Evolutionary conservation across 345 rosid species (phyloP).

Genomic region (Eucalyptus marginata): DNA sequence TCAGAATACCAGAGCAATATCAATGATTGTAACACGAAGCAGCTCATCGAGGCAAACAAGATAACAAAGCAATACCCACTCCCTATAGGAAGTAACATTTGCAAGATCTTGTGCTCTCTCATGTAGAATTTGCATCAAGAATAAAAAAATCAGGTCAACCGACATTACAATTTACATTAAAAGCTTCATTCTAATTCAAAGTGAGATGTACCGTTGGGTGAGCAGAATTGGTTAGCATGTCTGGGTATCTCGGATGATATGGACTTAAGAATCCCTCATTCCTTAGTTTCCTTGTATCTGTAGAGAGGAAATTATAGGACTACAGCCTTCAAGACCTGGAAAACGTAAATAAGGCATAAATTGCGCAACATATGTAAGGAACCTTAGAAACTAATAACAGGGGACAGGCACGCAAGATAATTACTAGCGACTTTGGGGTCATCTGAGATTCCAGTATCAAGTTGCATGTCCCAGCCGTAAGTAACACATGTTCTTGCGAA

Average conservation of each 20-base stretch:
- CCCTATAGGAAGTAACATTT: constrained; percentile 89
- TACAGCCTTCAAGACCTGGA: constrained; percentile 96
- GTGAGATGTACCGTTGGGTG: constrained; percentile 67
- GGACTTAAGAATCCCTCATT: constrained; percentile 96
- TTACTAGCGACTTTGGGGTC: neutral
- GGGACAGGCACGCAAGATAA: neutral
- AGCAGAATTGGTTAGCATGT: constrained; percentile 94
- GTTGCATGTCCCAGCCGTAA: neutral
- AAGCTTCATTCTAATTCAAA: neutral
- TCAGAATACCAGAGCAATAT: constrained; percentile 72
- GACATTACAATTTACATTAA: neutral
- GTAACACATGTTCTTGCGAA: neutral
- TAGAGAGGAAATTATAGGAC: constrained; percentile 89
- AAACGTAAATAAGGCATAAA: neutral
- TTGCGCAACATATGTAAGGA: neutral
- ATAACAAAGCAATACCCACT: constrained; percentile 96
- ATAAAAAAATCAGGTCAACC: neutral
- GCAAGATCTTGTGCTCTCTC: constrained; percentile 98
- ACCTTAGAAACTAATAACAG: neutral
- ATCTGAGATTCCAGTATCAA: neutral
- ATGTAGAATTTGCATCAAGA: neutral
- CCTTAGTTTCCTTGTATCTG: constrained; percentile 90
- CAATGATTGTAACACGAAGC: constrained; percentile 95
- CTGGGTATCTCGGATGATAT: constrained; percentile 95
- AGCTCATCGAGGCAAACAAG: constrained; percentile 98